Evolutionary conservation across 2,329 filamentous ascomycete genomes (phyloP).

Genomic region (Xylogone sp.): DNA sequence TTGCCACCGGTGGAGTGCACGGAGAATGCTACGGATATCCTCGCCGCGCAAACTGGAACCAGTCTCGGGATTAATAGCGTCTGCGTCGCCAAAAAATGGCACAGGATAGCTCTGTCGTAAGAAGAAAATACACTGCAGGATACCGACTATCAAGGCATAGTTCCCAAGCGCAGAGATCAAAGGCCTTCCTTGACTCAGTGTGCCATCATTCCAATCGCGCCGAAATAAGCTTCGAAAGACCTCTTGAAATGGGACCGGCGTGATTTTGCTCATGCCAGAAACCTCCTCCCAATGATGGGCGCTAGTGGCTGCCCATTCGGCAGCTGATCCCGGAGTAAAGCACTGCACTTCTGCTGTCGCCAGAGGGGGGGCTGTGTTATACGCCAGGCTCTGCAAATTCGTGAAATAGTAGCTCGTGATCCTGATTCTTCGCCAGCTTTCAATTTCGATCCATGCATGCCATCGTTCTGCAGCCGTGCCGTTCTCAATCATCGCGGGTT

Average conservation of each 20-base stretch:
- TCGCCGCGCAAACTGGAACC: conserved; percentile 30
- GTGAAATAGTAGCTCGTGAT: conserved; percentile 60
- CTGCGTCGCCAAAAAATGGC: neutral
- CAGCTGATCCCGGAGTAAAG: conserved; percentile 49
- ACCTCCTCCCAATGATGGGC: conserved; percentile 59
- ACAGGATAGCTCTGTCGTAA: conserved; percentile 33
- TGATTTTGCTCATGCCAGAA: conserved; percentile 44
- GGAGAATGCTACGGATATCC: conserved; percentile 53
- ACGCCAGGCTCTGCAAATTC: conserved; percentile 58
- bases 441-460: conserved; percentile 57
- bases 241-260: conserved; percentile 53
- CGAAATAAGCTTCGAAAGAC: conserved; percentile 49
- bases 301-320: conserved; percentile 53
- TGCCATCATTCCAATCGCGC: neutral
- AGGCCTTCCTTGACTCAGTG: conserved; percentile 13
- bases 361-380: conserved; percentile 54
- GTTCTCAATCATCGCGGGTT: conserved; percentile 30
- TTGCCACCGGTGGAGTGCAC: conserved; percentile 55
- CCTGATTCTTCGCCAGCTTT: conserved; percentile 54
- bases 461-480: conserved; percentile 28
- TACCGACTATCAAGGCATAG: conserved; percentile 67
- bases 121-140: conserved; percentile 69
- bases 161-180: conserved; percentile 58
- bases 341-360: conserved; percentile 55
- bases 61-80: neutral